Evolutionary conservation across 2,329 filamentous ascomycete species (phyloP).

Genomic region (Amauroascus verrucosus): DNA sequence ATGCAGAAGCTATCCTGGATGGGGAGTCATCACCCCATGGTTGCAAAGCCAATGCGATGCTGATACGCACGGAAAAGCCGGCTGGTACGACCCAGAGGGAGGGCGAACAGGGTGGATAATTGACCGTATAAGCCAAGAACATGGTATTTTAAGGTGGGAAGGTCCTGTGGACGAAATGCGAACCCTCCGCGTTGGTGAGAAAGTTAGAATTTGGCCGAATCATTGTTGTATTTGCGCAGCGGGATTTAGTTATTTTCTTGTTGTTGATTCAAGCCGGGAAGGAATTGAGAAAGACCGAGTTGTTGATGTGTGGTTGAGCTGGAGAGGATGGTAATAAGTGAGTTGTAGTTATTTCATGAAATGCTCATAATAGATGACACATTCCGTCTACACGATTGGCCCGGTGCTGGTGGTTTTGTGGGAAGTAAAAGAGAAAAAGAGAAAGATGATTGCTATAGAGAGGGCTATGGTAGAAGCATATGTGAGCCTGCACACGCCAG

Average conservation of each 20-base stretch:
- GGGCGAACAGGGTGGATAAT: constrained; percentile 50
- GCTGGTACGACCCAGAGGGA: constrained; percentile 21
- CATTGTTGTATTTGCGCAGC: constrained; percentile 67
- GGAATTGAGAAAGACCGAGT: constrained; percentile 17
- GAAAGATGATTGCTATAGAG: too few relatives aligned
- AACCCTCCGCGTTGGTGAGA: constrained; percentile 51
- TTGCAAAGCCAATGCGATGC: constrained; percentile 22
- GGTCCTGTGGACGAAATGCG: constrained; percentile 37
- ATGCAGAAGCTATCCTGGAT: constrained; percentile 58
- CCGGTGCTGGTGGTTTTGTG: too few relatives aligned
- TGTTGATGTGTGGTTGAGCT: constrained; percentile 18
- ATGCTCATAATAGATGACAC: not conserved
- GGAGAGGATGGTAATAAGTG: constrained; percentile 16
- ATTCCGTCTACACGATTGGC: too few relatives aligned
- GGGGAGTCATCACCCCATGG: constrained; percentile 58
- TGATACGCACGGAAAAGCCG: not conserved
- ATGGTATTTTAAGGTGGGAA: constrained; percentile 58
- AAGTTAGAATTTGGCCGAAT: constrained; percentile 64
- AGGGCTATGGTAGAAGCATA: too few relatives aligned
- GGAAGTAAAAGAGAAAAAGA: too few relatives aligned
- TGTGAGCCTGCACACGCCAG: too few relatives aligned
- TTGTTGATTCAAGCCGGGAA: constrained; percentile 51
- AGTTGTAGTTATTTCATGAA: not conserved
- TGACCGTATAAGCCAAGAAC: constrained; percentile 62
- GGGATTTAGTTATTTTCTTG: constrained; percentile 60